These are phyloP conservation scores for Skeletonema menzelii DNA, from an alignment of 108 stramenopile species.

Conservation along the genomic window DNA sequence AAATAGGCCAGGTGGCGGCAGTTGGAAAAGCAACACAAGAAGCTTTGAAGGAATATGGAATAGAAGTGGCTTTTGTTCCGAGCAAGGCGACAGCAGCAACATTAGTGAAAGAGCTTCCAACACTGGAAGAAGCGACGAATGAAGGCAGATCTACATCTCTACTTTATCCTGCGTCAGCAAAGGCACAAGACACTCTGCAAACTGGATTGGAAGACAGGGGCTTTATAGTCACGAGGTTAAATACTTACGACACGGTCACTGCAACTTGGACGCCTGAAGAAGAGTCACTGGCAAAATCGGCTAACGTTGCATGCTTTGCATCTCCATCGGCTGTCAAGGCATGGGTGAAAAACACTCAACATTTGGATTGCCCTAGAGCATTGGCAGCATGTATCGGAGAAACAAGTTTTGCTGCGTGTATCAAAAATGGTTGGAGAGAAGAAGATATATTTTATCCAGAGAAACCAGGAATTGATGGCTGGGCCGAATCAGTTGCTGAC, in stretches of 20 bases:
- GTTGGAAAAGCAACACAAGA: conserved; percentile 83
- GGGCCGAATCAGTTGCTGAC: conserved; percentile 55
- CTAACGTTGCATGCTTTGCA: conserved; percentile 77
- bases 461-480: conserved; percentile 80
- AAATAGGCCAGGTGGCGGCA: conserved; percentile 57
- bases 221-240: conserved; percentile 67
- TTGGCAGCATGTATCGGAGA: conserved; percentile 87
- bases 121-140: conserved; percentile 17
- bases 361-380: conserved; percentile 37
- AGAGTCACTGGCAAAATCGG: conserved; percentile 38
- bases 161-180: conserved; percentile 83
- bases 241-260: conserved; percentile 86
- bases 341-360: conserved; percentile 71
- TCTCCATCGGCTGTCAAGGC: conserved; percentile 83
- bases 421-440: conserved; percentile 60
- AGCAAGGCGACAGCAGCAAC: conserved; percentile 76
- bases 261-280: conserved; percentile 66
- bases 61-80: conserved; percentile 74
- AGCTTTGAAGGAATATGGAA: conserved; percentile 44
- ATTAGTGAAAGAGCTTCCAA: conserved; percentile 65
- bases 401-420: conserved; percentile 76
- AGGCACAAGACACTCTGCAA: conserved; percentile 67
- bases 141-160: conserved; percentile 41
- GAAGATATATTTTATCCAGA: conserved; percentile 76
- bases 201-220: conserved; percentile 61